Base-by-base conservation (phyloP, 164 flowering plant species). In the Saururus chinensis region DNA sequence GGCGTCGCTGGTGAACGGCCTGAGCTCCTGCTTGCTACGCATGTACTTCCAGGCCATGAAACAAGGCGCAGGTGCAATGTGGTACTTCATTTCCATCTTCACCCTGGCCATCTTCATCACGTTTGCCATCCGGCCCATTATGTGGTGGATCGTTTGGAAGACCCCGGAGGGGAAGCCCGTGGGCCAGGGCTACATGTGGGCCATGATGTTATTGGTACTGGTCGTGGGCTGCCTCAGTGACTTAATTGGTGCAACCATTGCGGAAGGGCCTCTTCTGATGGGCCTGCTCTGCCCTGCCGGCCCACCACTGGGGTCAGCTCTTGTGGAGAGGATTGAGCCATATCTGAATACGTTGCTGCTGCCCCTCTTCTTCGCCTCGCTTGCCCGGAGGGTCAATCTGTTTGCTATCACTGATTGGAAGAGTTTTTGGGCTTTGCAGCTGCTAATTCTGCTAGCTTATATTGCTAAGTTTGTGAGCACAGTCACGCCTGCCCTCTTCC, bases 231-330 rank as follows among this genome's bases (percentile, higher is more conserved):
- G 80, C 30, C 0, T 76, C 0, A 70, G 80, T 0, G 86, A 84
- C 64, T 24, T 75, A 51, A 57, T 76, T 4, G 96, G 89, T 0
- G 41, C 74, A 5, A 79, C 78, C 9, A 66, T 80, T 12, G 72
- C 40, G 0, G 76, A 76, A 23, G 88, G 84, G 0, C 73, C 92
- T 4, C n/a, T 81, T 21, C 73, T 81, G 79, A 53, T 84, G 8
- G 96, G 92, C 4, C 40, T 88, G n/a, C 77, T 72, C 0, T 67
- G 84, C 0, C 91, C 95, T 0, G 82, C 79, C 26, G 95, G 95
- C 1, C 91, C 91, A 0, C 89, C 89, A 0, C 58, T 88, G 4
- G 91, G 89, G 0, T 52, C 91, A 0, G 75, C 80, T 4, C 57
- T 88, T 0, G 82, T 81, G 52, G 80, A 81, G 45, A 78, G 74